Base-by-base conservation (phyloP, 192 early-diverging fungal species). In the Entomortierella parvispora region DNA sequence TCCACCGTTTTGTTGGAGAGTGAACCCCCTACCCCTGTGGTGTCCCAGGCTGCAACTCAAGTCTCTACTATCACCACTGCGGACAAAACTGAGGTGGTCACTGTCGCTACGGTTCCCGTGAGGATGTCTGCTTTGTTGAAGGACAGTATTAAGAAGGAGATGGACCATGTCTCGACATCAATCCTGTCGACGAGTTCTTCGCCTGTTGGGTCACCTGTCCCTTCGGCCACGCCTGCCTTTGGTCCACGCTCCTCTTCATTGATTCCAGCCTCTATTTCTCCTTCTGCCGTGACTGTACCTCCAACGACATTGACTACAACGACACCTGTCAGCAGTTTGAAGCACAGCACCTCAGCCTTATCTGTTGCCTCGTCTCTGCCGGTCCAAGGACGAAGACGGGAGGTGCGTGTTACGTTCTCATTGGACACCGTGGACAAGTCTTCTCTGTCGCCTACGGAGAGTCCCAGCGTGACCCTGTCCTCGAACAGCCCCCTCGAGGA, bases 381-480 rank as follows among this genome's bases (percentile, higher is more conserved):
- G 44, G 44, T 25, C 28, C 64, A 23, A 57, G 29, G 57, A 40
- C 5, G 37, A 40, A 51, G 54, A 9, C 59, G 69, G n/a, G 67
- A 69, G 5, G 50, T 45, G 7, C 70, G 70, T 43, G 72, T 76
- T 22, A 76, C 72, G 22, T 76, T 76, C 47, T 76, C 72, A 15
- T 29, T 66, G 58, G 72, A 76, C 28, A 66, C 64, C 2, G 54
- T 66, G 15, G 72, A 76, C 53, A 68, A 67, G 45, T 76, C 64
- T 1, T 42, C 50, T 49, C 53, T 10, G 28, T 20, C 22, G 15
- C 4, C 37, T 7, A 14, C 15, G 25, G 23, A 40, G 33, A 59
- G 34, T 32, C 57, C 43, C 15, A 32, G 40, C 43, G 40, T 32
- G 20, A 32, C 33, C 28, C 40, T 23, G 45, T 18, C 46, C 31